Evolutionary conservation across 371 early-diverging fungal genomes (phyloP), one percentile per base, ranked within the genome.

Genomic region (Apophysomyces trapeziformis): DNA sequence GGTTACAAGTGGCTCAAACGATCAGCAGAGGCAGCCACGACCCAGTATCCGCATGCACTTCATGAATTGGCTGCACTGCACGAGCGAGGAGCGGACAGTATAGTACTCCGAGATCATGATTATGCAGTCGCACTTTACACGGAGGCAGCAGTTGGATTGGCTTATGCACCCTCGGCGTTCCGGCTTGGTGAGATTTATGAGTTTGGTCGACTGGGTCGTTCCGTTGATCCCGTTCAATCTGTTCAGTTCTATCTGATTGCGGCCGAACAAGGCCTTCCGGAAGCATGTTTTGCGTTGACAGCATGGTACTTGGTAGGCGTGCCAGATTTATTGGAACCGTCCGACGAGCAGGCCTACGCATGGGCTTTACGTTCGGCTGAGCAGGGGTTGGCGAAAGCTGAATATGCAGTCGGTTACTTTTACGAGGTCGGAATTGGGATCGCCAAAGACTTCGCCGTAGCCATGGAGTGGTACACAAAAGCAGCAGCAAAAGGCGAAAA

Each of bases 221-320:
- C 80, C 0, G 64, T 78, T n/a, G 92, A 96, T 74, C 87, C 95
- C 1, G 74, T 77, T 46, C 67, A 88, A 4, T 92, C 92, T 5
- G 88, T 96, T 43, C 87, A 84, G 21, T 92, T 86, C 67, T 96
- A 95, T 71, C 83, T 84, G 60, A 80, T 88, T 14, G 97, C 99
- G 0, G 96, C 97, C 2, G 88, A 93, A 58, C 91, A 92, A 58
- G 93, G 92, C 37, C 90, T 98, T 65, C 89, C 93, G 5, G 95
- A 96, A 57, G 95, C 98, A 21, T 92, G 95, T 78, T 90, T 98
- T 75, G 95, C 95, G 2, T 80, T 99, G 36, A 90, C 95, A 18
- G 95, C 95, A 3, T 98, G 98, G 97, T 97, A 96, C 69, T 75
- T 99, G n/a, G 93, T 95, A 1, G 99, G 98, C 18, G 76, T 82